Evolutionary conservation across 352 stramenopile species (phyloP), one percentile per base, ranked within the genome.

Genomic region (Pilasporangium apinafurcum): DNA sequence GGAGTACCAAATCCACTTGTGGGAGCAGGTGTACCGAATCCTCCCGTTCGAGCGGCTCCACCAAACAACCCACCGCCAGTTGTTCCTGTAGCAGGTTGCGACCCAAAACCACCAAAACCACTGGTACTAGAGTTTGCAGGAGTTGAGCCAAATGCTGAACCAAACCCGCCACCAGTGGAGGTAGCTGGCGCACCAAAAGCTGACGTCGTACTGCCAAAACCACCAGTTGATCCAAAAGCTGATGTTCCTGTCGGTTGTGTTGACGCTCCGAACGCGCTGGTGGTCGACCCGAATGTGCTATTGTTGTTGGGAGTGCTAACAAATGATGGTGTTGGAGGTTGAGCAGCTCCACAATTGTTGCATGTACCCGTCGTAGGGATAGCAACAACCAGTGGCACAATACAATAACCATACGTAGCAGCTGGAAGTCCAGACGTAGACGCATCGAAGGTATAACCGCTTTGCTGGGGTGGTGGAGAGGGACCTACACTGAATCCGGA

Each of bases 21-120:
- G 20, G 58, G 40, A 29, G 58, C 48, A 8, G 72, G 62, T 2
- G 72, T 60, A 18, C 67, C 69, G 20, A 80, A 82, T 4, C 42
- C 56, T n/a, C n/a, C n/a, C 30, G 50, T 38, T 45, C 53, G 48
- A 26, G 54, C 46, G 40, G 29, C 51, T 25, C 44, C 56, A 26
- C 69, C 68, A 58, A 83, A 83, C 20, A 74, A 21, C 9, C 59
- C 42, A 5, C 53, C 41, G 31, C 48, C 65, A 12, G 58, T 44
- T 22, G 59, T 51, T 21, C 65, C 40, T 14, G 62, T 51, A 4
- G 63, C 47, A 48, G 64, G 40, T 38, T 74, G 61, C 14, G 57
- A 45, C 37, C 75, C 75, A 65, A 86, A 86, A 8, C 64, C 69
- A 34, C 68, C 66, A 34, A 78, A 81, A 16, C 66, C 51, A 21